These are phyloP conservation scores for Botrytis aclada DNA, from an alignment of 2,329 filamentous ascomycete genomes.

Conservation along the genomic window DNA sequence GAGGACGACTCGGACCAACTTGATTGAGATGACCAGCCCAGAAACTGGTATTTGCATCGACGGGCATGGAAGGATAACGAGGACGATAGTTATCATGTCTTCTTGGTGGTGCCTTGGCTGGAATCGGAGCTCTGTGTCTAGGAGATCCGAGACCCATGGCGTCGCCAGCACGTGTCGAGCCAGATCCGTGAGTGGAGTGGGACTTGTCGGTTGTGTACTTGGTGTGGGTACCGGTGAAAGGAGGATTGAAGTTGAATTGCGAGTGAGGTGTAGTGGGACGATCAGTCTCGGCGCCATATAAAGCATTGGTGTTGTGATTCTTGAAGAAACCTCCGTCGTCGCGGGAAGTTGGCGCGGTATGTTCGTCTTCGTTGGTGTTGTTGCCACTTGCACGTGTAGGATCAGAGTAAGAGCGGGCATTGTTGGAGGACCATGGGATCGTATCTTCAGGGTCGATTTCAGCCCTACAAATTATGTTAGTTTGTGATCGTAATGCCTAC, in stretches of 20 bases:
- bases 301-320: neutral
- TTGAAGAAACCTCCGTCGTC: neutral
- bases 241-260: neutral
- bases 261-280: neutral
- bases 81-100: neutral
- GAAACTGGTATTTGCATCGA: neutral
- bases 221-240: neutral
- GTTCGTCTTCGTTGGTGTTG: no score
- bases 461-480: neutral
- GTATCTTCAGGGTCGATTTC: neutral
- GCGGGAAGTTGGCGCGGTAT: no score
- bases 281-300: neutral
- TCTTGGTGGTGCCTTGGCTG: rapidly evolving
- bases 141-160: neutral
- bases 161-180: neutral
- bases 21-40: neutral
- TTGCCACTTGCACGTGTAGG: neutral
- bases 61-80: neutral
- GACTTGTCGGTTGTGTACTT: neutral
- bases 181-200: neutral
- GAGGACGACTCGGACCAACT: neutral
- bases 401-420: neutral
- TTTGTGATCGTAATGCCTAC: rapidly evolving
- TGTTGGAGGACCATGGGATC: neutral
- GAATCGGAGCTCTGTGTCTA: no score